Base-by-base conservation (phyloP, 1,139 yeast species). In the Pichia terricola region DNA sequence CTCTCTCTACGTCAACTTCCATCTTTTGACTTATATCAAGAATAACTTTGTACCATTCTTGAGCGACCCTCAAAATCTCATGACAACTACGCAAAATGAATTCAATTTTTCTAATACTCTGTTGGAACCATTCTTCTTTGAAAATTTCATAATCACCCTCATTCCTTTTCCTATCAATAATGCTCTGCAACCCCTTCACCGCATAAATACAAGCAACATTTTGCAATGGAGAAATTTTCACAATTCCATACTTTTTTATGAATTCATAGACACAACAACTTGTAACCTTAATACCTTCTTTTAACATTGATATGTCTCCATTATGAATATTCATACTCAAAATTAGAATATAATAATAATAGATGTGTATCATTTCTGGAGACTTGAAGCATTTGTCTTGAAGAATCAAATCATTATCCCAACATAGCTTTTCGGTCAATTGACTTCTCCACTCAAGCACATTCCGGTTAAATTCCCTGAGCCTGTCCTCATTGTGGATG, bases 271-370 rank as follows among this genome's bases (percentile, higher is more conserved):
- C 8, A 8, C 10, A 30, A 30, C 11, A 8, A 30, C 8, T 30
- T 30, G 33, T 8, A 30, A 30, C 2, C 2, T 11, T 30, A 8
- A 11, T 11, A 30, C 11, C 11, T 30, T 30, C 11, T 30, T 30
- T 11, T 2, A 30, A 8, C 33, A 30, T 8, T 30, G 33, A 30
- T 16, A 16, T 16, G 22, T 16, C 22, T 16, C 22, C 22, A 16
- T 16, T 16, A 16, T 16, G 22, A 16, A 16, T 8, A 30, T 30
- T 30, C 32, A 30, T 30, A 30, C 32, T 8, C 25, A 34, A 6
- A 7, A 10, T 34, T 7, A 77, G 68, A 38, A 78, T 73, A 53
- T 77, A 78, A 55, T 77, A 79, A 54, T 75, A 77, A 56, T 75
- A 77, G 52, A 81, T 64, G 34, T 77, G 71, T 44, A 76, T 67